Percentiles rank a stretch among this genome's conserved stretches.
These are phyloP conservation scores for Stephania yunnanensis DNA, from an alignment of 164 flowering plant species.

Conservation along the genomic window DNA sequence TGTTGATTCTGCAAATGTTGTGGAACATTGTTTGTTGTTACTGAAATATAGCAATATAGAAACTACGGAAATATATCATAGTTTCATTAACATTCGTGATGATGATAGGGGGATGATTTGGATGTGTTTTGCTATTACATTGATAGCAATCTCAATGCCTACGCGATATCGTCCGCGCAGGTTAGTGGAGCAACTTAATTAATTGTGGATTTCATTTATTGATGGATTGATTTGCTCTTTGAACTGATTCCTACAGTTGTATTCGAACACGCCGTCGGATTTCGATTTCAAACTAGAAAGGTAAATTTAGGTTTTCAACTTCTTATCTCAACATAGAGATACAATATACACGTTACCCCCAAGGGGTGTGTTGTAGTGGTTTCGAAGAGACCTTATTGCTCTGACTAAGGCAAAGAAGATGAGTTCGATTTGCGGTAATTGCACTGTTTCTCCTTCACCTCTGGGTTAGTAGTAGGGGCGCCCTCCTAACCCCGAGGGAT, in stretches of 20 bases:
- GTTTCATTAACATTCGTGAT: not conserved
- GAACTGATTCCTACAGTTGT: slow-evolving; percentile 39
- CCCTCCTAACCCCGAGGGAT: too few relatives aligned
- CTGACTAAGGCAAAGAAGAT: too few relatives aligned
- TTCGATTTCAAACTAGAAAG: slow-evolving; percentile 93
- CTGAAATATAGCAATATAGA: too few relatives aligned
- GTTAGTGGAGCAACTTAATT: slow-evolving; percentile 21
- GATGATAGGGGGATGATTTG: slow-evolving; percentile 64
- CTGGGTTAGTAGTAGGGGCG: too few relatives aligned
- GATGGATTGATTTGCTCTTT: not conserved
- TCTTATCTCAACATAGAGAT: not conserved
- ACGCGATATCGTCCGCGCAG: slow-evolving; percentile 81
- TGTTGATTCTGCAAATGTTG: not conserved
- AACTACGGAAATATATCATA: too few relatives aligned
- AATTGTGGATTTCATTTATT: not conserved
- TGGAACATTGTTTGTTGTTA: not conserved
- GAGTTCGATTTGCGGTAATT: too few relatives aligned
- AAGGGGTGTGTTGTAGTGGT: too few relatives aligned
- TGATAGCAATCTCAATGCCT: slow-evolving; percentile 66
- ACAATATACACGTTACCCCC: not conserved
- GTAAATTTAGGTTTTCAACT: slow-evolving; percentile 21
- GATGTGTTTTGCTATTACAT: slow-evolving; percentile 84
- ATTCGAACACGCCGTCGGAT: slow-evolving; percentile 95
- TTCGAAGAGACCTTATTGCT: too few relatives aligned
- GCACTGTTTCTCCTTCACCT: too few relatives aligned